Conservation (phyloP, 2,329 filamentous ascomycete genomes). For the Dactylonectria macrodidyma region DNA sequence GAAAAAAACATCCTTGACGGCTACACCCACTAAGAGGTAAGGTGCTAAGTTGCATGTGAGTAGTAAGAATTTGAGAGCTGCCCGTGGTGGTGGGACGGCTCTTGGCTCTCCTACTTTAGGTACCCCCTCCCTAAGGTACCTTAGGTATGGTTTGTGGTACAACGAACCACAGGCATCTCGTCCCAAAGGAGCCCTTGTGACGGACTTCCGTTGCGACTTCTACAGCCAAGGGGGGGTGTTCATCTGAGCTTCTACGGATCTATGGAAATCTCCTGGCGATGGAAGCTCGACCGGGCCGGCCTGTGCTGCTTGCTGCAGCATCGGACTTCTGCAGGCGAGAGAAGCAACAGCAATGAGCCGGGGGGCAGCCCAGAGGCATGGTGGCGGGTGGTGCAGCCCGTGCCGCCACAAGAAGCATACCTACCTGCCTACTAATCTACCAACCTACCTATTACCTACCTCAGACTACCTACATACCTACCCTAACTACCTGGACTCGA, state of each 20-base stretch:
- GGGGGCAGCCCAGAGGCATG: slow-evolving; percentile 32
- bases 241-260: slow-evolving; percentile 42
- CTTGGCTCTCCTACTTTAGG: slow-evolving; percentile 25
- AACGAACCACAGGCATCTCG: background rate
- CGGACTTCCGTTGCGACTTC: slow-evolving; percentile 11
- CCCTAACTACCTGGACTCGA: slow-evolving; percentile 19
- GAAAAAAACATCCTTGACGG: slow-evolving; percentile 20
- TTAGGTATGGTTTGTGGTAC: background rate
- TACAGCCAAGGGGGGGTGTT: slow-evolving; percentile 28
- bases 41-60: slow-evolving; percentile 4
- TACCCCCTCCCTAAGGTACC: slow-evolving; percentile 19
- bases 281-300: slow-evolving; percentile 43
- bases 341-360: slow-evolving; percentile 29
- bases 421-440: too few relatives aligned
- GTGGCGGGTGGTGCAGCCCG: slow-evolving; percentile 26
- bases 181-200: slow-evolving; percentile 11
- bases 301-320: slow-evolving; percentile 31
- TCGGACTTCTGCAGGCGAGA: slow-evolving; percentile 29
- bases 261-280: slow-evolving; percentile 32
- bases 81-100: slow-evolving; percentile 35
- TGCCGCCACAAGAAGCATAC: slow-evolving; percentile 22
- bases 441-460: too few relatives aligned
- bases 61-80: slow-evolving; percentile 1
- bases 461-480: too few relatives aligned
- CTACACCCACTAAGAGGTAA: slow-evolving; percentile 22